Base-by-base conservation (phyloP, 1,139 yeast species). In the Sugiyamaella xylanicola region DNA sequence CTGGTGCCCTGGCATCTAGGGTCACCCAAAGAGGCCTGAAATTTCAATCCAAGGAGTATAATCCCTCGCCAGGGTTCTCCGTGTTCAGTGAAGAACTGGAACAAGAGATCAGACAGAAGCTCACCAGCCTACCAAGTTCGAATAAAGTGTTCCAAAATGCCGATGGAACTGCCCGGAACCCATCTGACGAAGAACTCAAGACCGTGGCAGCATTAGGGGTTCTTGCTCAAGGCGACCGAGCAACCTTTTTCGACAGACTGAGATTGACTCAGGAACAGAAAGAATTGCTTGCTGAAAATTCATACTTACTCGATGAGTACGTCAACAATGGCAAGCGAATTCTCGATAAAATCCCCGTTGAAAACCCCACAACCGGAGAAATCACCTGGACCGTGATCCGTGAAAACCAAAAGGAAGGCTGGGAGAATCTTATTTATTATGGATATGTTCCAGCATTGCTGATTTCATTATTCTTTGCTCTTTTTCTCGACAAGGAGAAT, bases 281-380 rank as follows among this genome's bases (percentile, higher is more conserved):
- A 65, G 78, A 77, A 59, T 75, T 86, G 64, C 85, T 77, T 68
- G 72, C 78, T 62, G 85, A 82, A 68, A 87, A 87, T 74, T 78
- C 85, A 45, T 79, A 77, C 59, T 87, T 84, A 69, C 80, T 88
- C 67, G 73, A 75, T 60, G 80, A 80, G 67, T 82, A 83, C 78
- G 69, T 84, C 79, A 70, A 71, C 62, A 61, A 84, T 75, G 68
- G 82, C 74, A 65, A 85, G 80, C 72, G 88, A 65, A 86, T 88
- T 65, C 80, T 89, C 62, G 96, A 88, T 72, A 88, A 88, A 74
- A 83, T 88, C 60, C 96, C 96, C 53, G 87, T 83, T 68, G 87
- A 85, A 72, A 95, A 87, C 71, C 84, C 86, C 49, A 75, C 81
- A 42, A 85, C 90, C 16, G 96, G 96, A 37, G 87, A 84, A 66